Evolutionary conservation across 169 alveolate species (phyloP), one percentile per base, ranked within the genome.

Genomic region (Plasmodium inui): DNA sequence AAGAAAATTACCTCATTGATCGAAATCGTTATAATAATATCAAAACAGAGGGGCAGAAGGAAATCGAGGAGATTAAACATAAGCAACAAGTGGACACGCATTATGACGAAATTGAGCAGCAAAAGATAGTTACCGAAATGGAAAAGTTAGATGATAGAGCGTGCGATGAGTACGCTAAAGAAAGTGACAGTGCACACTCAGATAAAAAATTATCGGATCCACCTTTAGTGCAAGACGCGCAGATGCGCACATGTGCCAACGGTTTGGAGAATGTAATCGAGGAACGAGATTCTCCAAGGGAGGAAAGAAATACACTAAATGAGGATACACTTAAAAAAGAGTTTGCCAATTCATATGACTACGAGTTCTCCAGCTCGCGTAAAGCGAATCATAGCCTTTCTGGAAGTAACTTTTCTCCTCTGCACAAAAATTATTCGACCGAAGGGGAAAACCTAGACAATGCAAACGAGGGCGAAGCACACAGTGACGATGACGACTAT

Each of bases 351-450:
- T 83, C 83, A 22, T 70, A 71, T 37, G 53, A 70, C 55, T 71
- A 28, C 44, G 93, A 73, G 2, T 28, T 72, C 32, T 32, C 93
- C 39, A 72, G 80, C 57, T 72, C 93, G 9, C 53, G 84, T 28
- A 84, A 71, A 72, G 83, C 93, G 12, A 82, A 84, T n/a, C 74
- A 53, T 22, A 79, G 92, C 50, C 44, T 84, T 73, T 71, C 84
- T 17, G 93, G 80, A 44, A 61, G 46, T 44, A 32, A 14, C 34
- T 26, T 14, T 30, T 46, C 84, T 14, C 83, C 82, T n/a, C 30
- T 53, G 30, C 74, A 10, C 26, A 39, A 71, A 39, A 83, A 83
- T 72, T 22, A 70, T 67, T 67, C n/a, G 30, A 61, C 10, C 26
- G 34, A 32, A 39, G 92, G 14, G 55, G 34, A 1, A 55, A 55